These are phyloP conservation scores for Aspergillus udagawae DNA, from an alignment of 2,329 filamentous ascomycete species.

Conservation along the genomic window DNA sequence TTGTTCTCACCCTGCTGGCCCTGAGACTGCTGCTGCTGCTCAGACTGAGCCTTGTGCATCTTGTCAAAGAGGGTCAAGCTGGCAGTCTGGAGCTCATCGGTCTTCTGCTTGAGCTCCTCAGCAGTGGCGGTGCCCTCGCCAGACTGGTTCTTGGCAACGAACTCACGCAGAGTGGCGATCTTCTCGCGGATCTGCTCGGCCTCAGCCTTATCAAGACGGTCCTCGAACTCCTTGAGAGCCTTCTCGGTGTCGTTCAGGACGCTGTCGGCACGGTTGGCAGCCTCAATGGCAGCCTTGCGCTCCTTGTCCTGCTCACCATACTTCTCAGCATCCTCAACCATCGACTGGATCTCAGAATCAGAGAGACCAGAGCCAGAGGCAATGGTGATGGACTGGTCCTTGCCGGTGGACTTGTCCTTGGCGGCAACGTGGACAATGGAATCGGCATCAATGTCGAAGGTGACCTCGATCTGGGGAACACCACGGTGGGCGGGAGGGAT, in stretches of 20 bases:
- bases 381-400: conserved; percentile 99
- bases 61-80: conserved; percentile 98
- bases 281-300: conserved; percentile 91
- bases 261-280: conserved; percentile 94
- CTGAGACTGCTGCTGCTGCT: conserved; percentile 55
- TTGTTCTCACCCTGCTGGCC: conserved; percentile 64
- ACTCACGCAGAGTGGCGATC: conserved; percentile 79
- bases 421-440: conserved; percentile 97
- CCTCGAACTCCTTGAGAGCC: conserved; percentile 92
- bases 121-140: conserved; percentile 83
- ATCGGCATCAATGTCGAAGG: conserved; percentile 97
- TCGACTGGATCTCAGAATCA: conserved; percentile 88
- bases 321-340: conserved; percentile 97
- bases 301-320: conserved; percentile 94
- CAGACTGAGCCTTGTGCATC: conserved; percentile 93
- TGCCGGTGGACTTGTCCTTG: conserved; percentile 99
- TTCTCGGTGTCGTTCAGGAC: conserved; percentile 98
- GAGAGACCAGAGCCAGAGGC: conserved; percentile 96
- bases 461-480: conserved; percentile 95
- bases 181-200: conserved; percentile 91
- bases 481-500: conserved; percentile 95
- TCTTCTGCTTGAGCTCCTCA: conserved; percentile 96
- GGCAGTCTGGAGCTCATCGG: conserved; percentile 92
- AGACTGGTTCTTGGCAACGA: conserved; percentile 89
- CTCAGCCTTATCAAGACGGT: conserved; percentile 95